A percentile compares a stretch with the other conserved stretches of the same genome.
These are phyloP conservation scores for Aciculosporium take DNA, from an alignment of 2,329 filamentous ascomycete species.

Conservation along the genomic window DNA sequence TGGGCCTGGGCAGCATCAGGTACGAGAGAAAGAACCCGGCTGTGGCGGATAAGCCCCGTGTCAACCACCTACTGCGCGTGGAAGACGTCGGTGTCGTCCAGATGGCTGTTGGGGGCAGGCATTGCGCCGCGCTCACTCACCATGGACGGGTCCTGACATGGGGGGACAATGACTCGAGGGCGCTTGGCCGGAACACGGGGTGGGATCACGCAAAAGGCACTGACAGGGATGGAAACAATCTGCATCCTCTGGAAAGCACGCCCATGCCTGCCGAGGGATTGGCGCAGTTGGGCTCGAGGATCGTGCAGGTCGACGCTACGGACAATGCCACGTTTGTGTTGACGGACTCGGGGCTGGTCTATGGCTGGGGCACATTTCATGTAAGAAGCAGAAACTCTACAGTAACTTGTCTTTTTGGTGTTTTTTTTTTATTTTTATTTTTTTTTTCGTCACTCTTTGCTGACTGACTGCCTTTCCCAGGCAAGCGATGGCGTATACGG, in stretches of 20 bases:
- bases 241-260: conserved; percentile 45
- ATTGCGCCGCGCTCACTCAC: conserved; percentile 45
- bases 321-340: conserved; percentile 57
- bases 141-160: conserved; percentile 50
- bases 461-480: not conserved
- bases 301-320: conserved; percentile 45
- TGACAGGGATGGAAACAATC: conserved; percentile 27
- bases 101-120: conserved; percentile 49
- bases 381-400: conserved; percentile 22
- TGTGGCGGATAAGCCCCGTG: conserved; percentile 3
- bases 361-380: conserved; percentile 65
- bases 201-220: conserved; percentile 26
- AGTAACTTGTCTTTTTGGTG: not conserved
- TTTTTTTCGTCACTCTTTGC: not conserved
- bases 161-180: conserved; percentile 54
- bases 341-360: conserved; percentile 53
- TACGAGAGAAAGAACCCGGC: conserved; percentile 1
- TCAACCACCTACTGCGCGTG: conserved; percentile 41
- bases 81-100: conserved; percentile 38
- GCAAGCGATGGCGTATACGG: conserved; percentile 7
- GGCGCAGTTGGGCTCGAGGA: conserved; percentile 36
- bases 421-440: too few species aligned
- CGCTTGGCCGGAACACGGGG: conserved; percentile 42
- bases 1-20: conserved; percentile 8
- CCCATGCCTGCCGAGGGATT: conserved; percentile 31